A percentile compares a stretch with the other conserved stretches of the same genome.
Conservation (phyloP, 257 asterid species). For the Solanum virginianum region DNA sequence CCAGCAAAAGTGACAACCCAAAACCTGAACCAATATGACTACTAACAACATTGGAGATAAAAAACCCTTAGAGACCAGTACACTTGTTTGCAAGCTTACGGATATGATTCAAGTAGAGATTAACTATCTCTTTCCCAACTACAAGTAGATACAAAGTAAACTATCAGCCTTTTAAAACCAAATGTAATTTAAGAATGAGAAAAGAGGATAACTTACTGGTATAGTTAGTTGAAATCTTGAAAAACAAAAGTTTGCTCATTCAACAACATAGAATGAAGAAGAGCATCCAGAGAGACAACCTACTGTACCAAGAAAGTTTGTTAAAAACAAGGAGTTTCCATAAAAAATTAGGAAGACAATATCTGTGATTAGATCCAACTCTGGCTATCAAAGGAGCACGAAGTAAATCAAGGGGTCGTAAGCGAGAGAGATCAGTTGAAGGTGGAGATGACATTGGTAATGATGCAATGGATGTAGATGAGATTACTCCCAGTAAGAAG, state of each 20-base stretch:
- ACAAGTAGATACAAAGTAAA: too few species aligned
- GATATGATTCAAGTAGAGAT: too few species aligned
- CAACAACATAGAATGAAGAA: slow-evolving; percentile 73
- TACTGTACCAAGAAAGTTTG: slow-evolving; percentile 65
- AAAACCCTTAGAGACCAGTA: too few species aligned
- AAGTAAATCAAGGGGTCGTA: slow-evolving; percentile 77
- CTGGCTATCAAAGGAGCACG: slow-evolving; percentile 67
- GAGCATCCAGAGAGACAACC: slow-evolving; percentile 84
- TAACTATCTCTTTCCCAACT: too few species aligned
- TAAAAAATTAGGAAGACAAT: slow-evolving; percentile 84
- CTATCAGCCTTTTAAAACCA: too few species aligned
- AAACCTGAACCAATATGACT: too few species aligned
- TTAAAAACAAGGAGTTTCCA: slow-evolving; percentile 54
- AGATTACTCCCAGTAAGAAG: slow-evolving; percentile 54
- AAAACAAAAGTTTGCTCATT: slow-evolving; percentile 67
- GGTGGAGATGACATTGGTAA: slow-evolving; percentile 14
- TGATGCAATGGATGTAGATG: slow-evolving; percentile 67
- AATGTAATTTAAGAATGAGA: too few species aligned
- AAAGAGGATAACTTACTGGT: too few species aligned
- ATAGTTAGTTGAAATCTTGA: slow-evolving; percentile 62
- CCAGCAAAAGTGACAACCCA: too few species aligned
- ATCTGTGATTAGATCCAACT: slow-evolving; percentile 57
- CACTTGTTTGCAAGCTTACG: too few species aligned
- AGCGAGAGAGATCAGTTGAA: slow-evolving; percentile 69
- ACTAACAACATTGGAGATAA: too few species aligned